These are phyloP conservation scores for Juncus inflexus DNA, from an alignment of 176 grass and related monocot genomes.

Conservation along the genomic window DNA sequence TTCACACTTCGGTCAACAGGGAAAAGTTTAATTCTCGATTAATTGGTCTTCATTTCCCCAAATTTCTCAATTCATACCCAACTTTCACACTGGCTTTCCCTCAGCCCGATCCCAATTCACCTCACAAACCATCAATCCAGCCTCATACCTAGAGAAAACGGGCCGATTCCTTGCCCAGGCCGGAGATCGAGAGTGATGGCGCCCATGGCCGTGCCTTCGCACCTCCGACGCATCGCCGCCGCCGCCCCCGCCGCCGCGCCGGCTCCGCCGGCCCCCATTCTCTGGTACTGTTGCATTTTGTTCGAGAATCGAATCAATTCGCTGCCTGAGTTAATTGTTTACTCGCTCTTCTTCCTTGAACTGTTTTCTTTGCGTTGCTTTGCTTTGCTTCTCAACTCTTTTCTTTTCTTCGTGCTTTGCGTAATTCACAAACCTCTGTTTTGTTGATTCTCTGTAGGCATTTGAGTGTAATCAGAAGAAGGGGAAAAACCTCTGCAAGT, in stretches of 20 bases:
- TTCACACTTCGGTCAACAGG: too few relatives aligned
- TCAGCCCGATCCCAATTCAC: neutral
- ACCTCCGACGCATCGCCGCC: conserved; percentile 50
- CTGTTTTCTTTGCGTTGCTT: conserved; percentile 1
- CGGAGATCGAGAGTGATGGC: conserved; percentile 90
- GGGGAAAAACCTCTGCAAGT: neutral
- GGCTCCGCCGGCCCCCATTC: neutral
- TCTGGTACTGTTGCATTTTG: conserved; percentile 24
- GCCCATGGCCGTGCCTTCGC: conserved; percentile 89
- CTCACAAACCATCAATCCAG: neutral
- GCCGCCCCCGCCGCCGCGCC: conserved; percentile 31
- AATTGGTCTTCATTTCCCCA: too few relatives aligned
- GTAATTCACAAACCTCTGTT: neutral
- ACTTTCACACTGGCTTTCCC: too few relatives aligned
- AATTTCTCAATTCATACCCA: too few relatives aligned
- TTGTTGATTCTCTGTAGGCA: neutral
- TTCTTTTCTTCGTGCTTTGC: conserved; percentile 18
- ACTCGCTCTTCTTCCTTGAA: neutral
- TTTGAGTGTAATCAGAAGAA: neutral
- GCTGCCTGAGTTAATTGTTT: neutral
- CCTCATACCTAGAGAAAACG: conserved; percentile 78
- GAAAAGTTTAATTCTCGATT: too few relatives aligned
- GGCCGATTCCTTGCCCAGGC: conserved; percentile 73
- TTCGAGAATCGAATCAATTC: too few relatives aligned
- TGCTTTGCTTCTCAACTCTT: neutral